Evolutionary conservation across 371 early-diverging fungal genomes (phyloP), one percentile per base, ranked within the genome.

Genomic region (Syncephalastrum monosporum): DNA sequence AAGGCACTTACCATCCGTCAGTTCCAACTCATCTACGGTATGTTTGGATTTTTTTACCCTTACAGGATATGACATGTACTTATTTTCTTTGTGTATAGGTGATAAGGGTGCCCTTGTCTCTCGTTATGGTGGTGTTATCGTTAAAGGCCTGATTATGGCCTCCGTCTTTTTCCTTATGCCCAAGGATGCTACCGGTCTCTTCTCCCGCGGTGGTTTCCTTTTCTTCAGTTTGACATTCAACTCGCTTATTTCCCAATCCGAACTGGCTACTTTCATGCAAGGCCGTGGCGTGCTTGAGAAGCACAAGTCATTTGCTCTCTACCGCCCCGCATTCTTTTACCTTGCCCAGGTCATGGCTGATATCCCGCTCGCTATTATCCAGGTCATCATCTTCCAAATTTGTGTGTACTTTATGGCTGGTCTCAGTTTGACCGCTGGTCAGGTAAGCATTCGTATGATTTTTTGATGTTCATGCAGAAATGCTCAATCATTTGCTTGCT

Each of bases 111-210:
- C 72, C 15, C 57, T 86, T 10, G 50, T 79, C 25, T 82, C 83
- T 44, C 79, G 82, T 53, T 77, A 74, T 53, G 74, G 80, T 42
- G 74, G 81, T 44, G 77, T 76, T 54, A 53, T 83, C 5, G 67
- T 85, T 54, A 81, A 83, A 75, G 86, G 87, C 50, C 60, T 85
- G 47, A 82, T 89, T 58, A 80, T 85, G 65, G 86, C 88, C 27
- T 82, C 85, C 12, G 79, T 83, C 45, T 89, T 86, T 67, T 81
- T 78, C 56, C 55, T 71, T 52, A 62, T 89, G 61, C 84, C 84
- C 8, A 47, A 52, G 3, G 67, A 61, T 44, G 69, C 76, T 4
- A 56, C 67, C 24, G 87, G 89, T 45, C 75, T 83, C 56, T 91
- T 88, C 69, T 81, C 83, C 2, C 82, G 87, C 42, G 88, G 90